These are phyloP conservation scores for Penicillium tannophilum DNA, from an alignment of 495 filamentous ascomycete genomes.

Conservation along the genomic window DNA sequence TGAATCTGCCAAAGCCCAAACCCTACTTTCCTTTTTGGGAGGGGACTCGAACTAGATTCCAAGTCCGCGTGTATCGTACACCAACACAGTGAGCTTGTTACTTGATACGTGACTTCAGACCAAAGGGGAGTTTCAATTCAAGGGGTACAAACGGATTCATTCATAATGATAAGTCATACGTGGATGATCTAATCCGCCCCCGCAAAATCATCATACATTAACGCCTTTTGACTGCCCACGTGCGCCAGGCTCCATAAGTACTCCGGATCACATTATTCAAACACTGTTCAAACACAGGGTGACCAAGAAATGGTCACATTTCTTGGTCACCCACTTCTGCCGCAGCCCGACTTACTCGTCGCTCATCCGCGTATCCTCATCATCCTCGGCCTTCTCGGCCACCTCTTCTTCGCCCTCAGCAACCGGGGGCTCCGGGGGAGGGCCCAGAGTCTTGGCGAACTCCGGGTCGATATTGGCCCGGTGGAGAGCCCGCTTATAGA, in stretches of 20 bases:
- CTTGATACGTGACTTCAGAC: too few species aligned
- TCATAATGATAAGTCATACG: neutral
- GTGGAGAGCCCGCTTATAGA: slow-evolving; percentile 49
- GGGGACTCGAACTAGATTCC: neutral
- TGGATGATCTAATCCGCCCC: neutral
- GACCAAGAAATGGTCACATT: too few species aligned
- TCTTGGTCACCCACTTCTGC: too few species aligned
- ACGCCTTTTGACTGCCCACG: neutral
- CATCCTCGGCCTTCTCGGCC: neutral
- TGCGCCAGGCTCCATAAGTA: neutral
- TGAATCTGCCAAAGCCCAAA: neutral
- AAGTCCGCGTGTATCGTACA: neutral
- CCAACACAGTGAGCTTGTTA: too few species aligned
- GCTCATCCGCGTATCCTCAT: slow-evolving; percentile 19
- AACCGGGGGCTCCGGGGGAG: slow-evolving; percentile 35
- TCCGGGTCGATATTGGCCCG: slow-evolving; percentile 48
- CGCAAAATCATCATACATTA: neutral
- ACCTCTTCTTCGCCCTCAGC: slow-evolving; percentile 20
- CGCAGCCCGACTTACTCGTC: slow-evolving; percentile 15
- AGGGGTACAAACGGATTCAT: neutral
- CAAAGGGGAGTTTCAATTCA: neutral
- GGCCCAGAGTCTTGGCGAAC: slow-evolving; percentile 41
- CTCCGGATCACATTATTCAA: neutral
- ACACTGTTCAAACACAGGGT: too few species aligned
- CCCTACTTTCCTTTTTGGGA: neutral